Evolutionary conservation across 1,139 yeast genomes (phyloP).

Genomic region (Maudiozyma humilis): DNA sequence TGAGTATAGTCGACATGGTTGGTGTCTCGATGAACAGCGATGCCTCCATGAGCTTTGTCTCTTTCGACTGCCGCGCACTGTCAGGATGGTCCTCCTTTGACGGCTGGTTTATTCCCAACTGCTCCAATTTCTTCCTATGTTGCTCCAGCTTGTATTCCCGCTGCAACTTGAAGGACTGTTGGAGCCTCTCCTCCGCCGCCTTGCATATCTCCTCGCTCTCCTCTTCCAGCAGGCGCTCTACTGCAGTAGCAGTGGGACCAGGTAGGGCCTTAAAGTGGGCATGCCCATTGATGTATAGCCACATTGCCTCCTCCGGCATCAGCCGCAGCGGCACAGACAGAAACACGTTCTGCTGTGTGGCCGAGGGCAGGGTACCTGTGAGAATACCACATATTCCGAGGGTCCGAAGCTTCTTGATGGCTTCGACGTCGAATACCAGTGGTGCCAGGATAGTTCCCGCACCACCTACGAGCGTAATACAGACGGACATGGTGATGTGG

Average conservation of each 20-base stretch:
- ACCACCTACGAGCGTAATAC: slow-evolving; percentile 2
- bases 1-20: slow-evolving; percentile 12
- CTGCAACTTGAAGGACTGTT: slow-evolving; percentile 16
- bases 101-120: slow-evolving; percentile 11
- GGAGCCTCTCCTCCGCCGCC: slow-evolving; percentile 13
- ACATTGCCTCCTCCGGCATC: slow-evolving; percentile 63
- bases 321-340: slow-evolving; percentile 75
- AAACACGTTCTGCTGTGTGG: slow-evolving; percentile 86
- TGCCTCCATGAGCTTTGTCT: slow-evolving; percentile 15
- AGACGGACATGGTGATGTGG: neutral
- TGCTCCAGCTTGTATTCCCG: slow-evolving; percentile 16
- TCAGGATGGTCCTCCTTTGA: neutral
- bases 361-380: slow-evolving; percentile 72
- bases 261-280: slow-evolving; percentile 31
- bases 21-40: slow-evolving; percentile 20
- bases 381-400: slow-evolving; percentile 63
- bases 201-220: slow-evolving; percentile 11
- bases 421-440: slow-evolving; percentile 45
- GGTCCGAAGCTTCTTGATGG: slow-evolving; percentile 46
- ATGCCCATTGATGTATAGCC: slow-evolving; percentile 44
- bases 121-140: slow-evolving; percentile 14
- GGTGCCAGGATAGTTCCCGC: slow-evolving; percentile 11
- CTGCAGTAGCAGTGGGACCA: slow-evolving; percentile 12
- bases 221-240: slow-evolving; percentile 14
- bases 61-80: neutral